Base-by-base conservation (phyloP, 768 basidiomycete species). In the Leccinellum rugosiceps region DNA sequence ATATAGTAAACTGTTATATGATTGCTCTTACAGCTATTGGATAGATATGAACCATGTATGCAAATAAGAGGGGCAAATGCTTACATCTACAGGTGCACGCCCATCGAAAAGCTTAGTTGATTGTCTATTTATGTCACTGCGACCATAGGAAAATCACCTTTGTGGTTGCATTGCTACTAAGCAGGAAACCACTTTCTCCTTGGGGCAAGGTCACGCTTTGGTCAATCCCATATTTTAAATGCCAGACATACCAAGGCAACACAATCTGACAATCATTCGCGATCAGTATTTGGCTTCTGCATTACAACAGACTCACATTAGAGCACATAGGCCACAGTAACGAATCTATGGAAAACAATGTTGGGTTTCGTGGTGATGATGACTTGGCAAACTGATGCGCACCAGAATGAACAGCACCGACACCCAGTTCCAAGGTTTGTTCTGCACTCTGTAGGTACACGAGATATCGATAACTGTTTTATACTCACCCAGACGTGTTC, bases 401-500 rank as follows among this genome's bases (percentile, higher is more conserved):
- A 58, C 58, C 2, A 54, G 28, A 46, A 58, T 19, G n/a, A 50
- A 58, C 34, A 58, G 14, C 1, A 14, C 2, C 10, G 58, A 51
- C 8, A 59, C 55, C 49, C 54, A 41, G n/a, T 13, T 38, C 50
- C 54, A 56, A 1, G 21, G 54, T 28, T 48, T 48, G n/a, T 10
- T 26, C 46, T 48, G 26, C 17, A 6, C 23, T 15, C 15, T 46
- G 26, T 48, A 14, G 46, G 26, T 17, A n/a, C 26, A 48, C 17
- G 28, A 17, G 5, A 15, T 17, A 14, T n/a, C 14, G 15, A 23
- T 10, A 35, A 10, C 3, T 17, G 26, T 15, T 32, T 3, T 13
- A 3, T 7, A 21, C 55, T 32, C n/a, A 59, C 58, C 58, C 58
- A 59, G 4, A 59, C 32, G 21, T 59, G 38, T 26, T 59, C 50